phyloP scores from a whole-genome alignment of 2,329 filamentous ascomycete genomes.

The Cladosporium sphaerospermum region DNA sequence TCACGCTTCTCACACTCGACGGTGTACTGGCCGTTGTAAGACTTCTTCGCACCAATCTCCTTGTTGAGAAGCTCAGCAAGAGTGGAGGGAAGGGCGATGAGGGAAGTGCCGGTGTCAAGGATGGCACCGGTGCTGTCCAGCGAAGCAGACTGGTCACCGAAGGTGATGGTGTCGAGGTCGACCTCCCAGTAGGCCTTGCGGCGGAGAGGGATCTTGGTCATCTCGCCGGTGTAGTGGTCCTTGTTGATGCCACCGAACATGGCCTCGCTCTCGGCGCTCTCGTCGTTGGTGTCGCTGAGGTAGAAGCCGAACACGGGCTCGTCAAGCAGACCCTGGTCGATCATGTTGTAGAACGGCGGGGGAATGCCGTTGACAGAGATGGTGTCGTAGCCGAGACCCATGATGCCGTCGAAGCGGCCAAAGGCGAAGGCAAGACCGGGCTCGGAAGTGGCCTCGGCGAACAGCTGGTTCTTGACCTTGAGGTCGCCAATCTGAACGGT shows the following conservation, averaged over 20 bases:
- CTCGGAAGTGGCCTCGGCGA: conserved; percentile 92
- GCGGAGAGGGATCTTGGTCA: conserved; percentile 88
- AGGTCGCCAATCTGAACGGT: conserved; percentile 81
- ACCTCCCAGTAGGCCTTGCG: conserved; percentile 99
- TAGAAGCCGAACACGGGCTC: conserved; percentile 96
- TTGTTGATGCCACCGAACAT: conserved; percentile 85
- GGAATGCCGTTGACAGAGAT: conserved; percentile 96
- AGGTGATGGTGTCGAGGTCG: conserved; percentile 83
- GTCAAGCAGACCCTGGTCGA: conserved; percentile 83
- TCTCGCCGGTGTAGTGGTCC: conserved; percentile 74
- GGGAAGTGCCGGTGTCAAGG: conserved; percentile 94
- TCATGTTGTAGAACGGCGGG: conserved; percentile 93
- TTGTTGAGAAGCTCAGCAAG: conserved; percentile 94
- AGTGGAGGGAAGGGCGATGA: conserved; percentile 87
- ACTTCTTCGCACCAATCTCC: conserved; percentile 97
- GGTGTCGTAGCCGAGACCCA: conserved; percentile 88
- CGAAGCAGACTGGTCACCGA: conserved; percentile 79
- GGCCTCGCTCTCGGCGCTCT: conserved; percentile 73
- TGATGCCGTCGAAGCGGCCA: conserved; percentile 92
- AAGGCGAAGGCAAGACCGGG: conserved; percentile 97
- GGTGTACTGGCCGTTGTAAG: conserved; percentile 93
- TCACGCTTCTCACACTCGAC: conserved; percentile 82
- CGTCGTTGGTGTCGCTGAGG: conserved; percentile 67
- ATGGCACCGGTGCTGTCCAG: conserved; percentile 94
- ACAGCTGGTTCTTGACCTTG: conserved; percentile 81